Percentiles rank a stretch among this genome's conserved stretches.
Conservation (phyloP, 139 green algal species). For the Haematococcus lacustris region DNA sequence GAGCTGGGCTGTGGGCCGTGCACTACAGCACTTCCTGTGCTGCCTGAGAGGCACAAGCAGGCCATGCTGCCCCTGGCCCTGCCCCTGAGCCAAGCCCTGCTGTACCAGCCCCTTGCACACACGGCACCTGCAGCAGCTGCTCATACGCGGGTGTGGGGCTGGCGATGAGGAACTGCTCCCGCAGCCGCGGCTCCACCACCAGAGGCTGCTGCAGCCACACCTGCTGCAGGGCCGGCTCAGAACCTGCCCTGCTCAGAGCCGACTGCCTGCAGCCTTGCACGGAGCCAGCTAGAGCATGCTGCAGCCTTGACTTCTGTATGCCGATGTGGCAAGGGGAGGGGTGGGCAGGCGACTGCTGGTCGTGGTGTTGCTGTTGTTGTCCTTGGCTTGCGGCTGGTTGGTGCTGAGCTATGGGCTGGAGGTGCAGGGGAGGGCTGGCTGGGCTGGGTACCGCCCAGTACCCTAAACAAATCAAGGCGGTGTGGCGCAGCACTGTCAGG, state of each 20-base stretch:
- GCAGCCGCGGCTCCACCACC: slow-evolving; percentile 46
- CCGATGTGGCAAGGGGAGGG: too few species aligned
- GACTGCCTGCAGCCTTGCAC: too few species aligned
- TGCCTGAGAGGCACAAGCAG: neutral
- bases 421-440: too few species aligned
- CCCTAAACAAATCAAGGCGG: neutral
- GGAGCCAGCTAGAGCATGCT: too few species aligned
- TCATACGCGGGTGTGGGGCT: slow-evolving; percentile 32
- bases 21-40: neutral
- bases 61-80: neutral
- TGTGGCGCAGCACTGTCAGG: neutral
- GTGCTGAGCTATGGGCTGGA: too few species aligned
- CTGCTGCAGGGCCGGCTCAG: slow-evolving; percentile 1
- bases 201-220: slow-evolving; percentile 25
- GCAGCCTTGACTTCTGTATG: too few species aligned
- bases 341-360: too few species aligned
- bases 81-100: neutral
- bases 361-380: too few species aligned
- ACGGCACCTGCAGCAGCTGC: slow-evolving; percentile 34
- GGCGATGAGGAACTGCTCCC: slow-evolving; percentile 51
- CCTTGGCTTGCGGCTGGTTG: too few species aligned
- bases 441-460: too few species aligned
- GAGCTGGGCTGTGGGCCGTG: neutral
- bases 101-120: neutral
- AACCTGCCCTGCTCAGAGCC: too few species aligned